Evolutionary conservation across 1,284 basidiomycete species (phyloP), one percentile per base, ranked within the genome.

Genomic region (Ustilago vetiveriae): DNA sequence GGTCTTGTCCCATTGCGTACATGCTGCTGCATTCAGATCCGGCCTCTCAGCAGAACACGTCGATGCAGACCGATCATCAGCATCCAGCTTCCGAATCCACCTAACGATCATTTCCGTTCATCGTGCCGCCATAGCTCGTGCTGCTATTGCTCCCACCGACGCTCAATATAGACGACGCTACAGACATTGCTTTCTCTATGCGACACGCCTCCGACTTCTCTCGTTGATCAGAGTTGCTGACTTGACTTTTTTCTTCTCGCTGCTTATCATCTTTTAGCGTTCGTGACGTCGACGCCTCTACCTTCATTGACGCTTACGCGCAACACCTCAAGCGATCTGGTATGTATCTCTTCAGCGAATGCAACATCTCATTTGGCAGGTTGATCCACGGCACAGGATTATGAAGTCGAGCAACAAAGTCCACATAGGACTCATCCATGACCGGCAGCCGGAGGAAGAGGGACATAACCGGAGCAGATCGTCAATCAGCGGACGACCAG

Each of bases 291-390:
- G 76, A 81, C 84, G 90, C 94, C 82, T 91, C 93, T 74, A 88
- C 88, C 73, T 95, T 94, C 86, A 94, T 95, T 84, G 80, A 87
- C 71, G 93, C 93, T 82, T 96, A 96, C 85, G 86, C 92, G 78
- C 91, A 90, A 82, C 94, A 95, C 86, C 87, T 95, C 82, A 95
- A 95, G 87, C 90, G 93, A 79, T 93, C 93, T 68, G 92, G 83
- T 82, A 67, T 74, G 82, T 77, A 40, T 45, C 23, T 14, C 8
- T n/a, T 1, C 27, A 6, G 29, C 32, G 16, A 9, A 7, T 8
- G 24, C 23, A 26, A 33, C 37, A 35, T 32, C 40, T 45, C 32
- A 23, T 39, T 24, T 50, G 48, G 49, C 54, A 57, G 36, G 27
- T 42, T 27, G 10, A 47, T n/a, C 32, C n/a, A 5, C 19, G 33